Evolutionary conservation across 2,329 filamentous ascomycete genomes (phyloP), one percentile per base, ranked within the genome.

Genomic region (Trichoderma sp.): DNA sequence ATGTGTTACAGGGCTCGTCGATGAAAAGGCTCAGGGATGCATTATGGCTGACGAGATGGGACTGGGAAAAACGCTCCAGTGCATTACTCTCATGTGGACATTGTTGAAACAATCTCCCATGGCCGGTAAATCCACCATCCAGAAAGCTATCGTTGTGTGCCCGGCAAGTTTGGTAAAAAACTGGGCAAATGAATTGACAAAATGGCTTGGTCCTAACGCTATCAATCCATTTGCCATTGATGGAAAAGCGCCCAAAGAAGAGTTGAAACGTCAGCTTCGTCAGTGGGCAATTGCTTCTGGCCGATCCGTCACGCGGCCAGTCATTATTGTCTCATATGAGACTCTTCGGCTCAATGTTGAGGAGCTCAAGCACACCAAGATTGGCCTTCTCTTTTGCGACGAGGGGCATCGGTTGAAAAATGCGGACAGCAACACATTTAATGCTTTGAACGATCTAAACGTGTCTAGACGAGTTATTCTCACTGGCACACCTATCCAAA

Each of bases 41-140:
- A 99, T 99, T 78, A 99, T 99, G 96, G 96, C 96, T 65, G 96
- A 99, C 78, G 96, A 97, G 78, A 99, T 99, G 96, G 96, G 96
- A 74, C 83, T 99, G 35, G 96, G 96, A 68, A 99, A 99, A 82
- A 99, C 96, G 21, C 82, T 99, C 55, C 96, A 99, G 83, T 99
- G 96, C 80, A 99, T 99, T 76, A 88, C 96, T 0, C 86, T 99
- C 61, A 91, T 99, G 85, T 99, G 96, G 96, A 99, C 96, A 1
- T 82, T 99, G 1, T 83, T 99, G 19, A 98, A 97, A 79, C 96
- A 99, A 77, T 97, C 94, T 0, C 93, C 96, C 0, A 93, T 97
- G 52, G 93, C 95, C n/a, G 96, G 96, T 24, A 97, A 94, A 78
- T 81, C 92, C 0, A 96, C 93, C 0, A 97, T 99, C 56, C 93